Evolutionary conservation across 192 early-diverging fungal species (phyloP), one percentile per base, ranked within the genome.

Genomic region (Linderina pennispora): DNA sequence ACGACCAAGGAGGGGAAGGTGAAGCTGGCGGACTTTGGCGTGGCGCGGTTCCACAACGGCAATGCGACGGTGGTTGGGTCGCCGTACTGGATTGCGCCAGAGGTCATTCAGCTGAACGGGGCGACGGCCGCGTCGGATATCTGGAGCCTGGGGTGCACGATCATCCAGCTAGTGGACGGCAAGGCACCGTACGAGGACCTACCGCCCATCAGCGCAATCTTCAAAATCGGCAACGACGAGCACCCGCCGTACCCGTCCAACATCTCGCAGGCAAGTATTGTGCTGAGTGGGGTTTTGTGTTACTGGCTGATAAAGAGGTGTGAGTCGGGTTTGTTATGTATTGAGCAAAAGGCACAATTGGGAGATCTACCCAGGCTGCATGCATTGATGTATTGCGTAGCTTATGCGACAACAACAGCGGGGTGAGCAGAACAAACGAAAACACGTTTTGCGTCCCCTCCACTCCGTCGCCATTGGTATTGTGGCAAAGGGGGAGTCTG

Each of bases 51-150:
- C 35, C 80, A 79, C 34, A 76, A 80, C 17, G 79, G 77, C 4
- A 59, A 77, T n/a, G 77, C 83, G 31, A 85, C 83, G 0, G 76
- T 80, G 19, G 77, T 83, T 11, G 85, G 85, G 13, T 82, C 85
- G 41, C 85, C 85, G 0, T 87, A 87, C 54, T 87, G 85, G 85
- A 84, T 86, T 58, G 84, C 84, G 14, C 84, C 84, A 1, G 84
- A 86, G 58, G 81, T 86, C 32, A 65, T 86, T 42, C 75, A 80
- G 51, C 75, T 80, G 28, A 75, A 77, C 41, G 80, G 82, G 13
- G 72, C 80, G 3, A 84, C 85, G 1, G 77, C 85, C 6, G 79
- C 83, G 0, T 82, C 85, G 8, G 83, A 85, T 43, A 84, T 85
- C 13, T 84, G 82, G 80, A 82, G 83, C 39, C 65, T 85, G 3